A percentile compares a stretch with the other conserved stretches of the same genome.
Conservation (phyloP, 176 grass and related monocot species). For the Stipa capillata region DNA sequence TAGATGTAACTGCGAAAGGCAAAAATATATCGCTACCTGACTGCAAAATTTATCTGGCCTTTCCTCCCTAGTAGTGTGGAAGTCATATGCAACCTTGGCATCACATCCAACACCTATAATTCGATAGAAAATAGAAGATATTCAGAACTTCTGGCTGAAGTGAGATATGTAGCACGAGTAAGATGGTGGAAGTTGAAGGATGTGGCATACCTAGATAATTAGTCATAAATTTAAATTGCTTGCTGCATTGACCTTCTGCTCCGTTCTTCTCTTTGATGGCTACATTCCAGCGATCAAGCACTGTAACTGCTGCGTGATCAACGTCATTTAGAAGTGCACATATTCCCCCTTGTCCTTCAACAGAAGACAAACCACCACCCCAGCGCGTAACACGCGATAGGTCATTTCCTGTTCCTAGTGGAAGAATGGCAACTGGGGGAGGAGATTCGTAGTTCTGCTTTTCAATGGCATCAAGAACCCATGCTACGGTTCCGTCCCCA, state of each 20-base stretch:
- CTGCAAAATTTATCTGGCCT: conserved; percentile 80
- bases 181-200: conserved; percentile 3
- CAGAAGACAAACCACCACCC: conserved; percentile 82
- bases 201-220: conserved; percentile 76
- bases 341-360: conserved; percentile 75
- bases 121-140: conserved; percentile 10
- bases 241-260: conserved; percentile 32
- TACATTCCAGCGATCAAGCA: conserved; percentile 92
- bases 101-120: conserved; percentile 85
- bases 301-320: conserved; percentile 65
- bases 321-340: conserved; percentile 63
- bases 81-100: conserved; percentile 95
- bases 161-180: neutral
- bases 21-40: conserved; percentile 43
- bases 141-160: neutral
- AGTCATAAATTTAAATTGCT: conserved; percentile 86
- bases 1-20: neutral
- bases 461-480: conserved; percentile 92
- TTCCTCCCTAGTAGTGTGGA: conserved; percentile 81
- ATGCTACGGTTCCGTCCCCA: conserved; percentile 84
- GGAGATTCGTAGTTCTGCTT: conserved; percentile 81
- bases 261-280: conserved; percentile 52
- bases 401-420: conserved; percentile 90
- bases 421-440: conserved; percentile 90
- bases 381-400: conserved; percentile 68